phyloP scores from a whole-genome alignment of 2,329 filamentous ascomycete species.

The Alternaria atra region DNA sequence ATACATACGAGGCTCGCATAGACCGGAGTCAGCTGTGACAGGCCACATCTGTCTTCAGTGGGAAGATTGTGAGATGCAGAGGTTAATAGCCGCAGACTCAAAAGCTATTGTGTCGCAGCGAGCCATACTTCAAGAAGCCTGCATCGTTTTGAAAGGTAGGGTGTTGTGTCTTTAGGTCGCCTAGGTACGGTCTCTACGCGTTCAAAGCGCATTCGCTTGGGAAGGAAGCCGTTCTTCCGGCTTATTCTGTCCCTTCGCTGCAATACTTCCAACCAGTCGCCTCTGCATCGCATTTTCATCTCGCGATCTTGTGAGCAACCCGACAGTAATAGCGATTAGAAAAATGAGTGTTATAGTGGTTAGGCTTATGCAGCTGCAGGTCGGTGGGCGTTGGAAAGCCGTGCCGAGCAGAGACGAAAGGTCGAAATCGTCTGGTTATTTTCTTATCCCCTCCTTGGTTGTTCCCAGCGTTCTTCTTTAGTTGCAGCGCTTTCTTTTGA shows the following conservation, averaged over 20 bases:
- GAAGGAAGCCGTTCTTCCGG: not conserved
- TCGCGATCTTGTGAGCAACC: not conserved
- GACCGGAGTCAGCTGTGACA: not conserved
- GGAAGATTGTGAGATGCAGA: not conserved
- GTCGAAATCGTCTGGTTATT: not conserved
- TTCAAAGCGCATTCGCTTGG: slow-evolving; percentile 3
- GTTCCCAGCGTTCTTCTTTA: not conserved
- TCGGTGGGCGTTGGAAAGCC: not conserved
- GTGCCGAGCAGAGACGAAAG: not conserved
- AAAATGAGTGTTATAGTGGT: not conserved
- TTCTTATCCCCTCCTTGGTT: not conserved
- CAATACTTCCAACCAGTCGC: not conserved
- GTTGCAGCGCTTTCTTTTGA: not conserved
- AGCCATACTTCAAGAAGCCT: not conserved
- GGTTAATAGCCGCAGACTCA: not conserved
- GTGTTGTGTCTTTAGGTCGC: not conserved
- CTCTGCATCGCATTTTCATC: not conserved
- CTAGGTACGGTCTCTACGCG: not conserved
- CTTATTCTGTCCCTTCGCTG: not conserved
- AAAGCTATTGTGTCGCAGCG: not conserved
- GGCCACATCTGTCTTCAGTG: not conserved
- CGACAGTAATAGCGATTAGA: not conserved
- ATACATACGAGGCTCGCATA: not conserved
- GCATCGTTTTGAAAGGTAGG: not conserved
- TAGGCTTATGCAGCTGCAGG: not conserved